Base-by-base conservation (phyloP, 2,329 filamentous ascomycete genomes). In the Stenocarpella maydis region DNA sequence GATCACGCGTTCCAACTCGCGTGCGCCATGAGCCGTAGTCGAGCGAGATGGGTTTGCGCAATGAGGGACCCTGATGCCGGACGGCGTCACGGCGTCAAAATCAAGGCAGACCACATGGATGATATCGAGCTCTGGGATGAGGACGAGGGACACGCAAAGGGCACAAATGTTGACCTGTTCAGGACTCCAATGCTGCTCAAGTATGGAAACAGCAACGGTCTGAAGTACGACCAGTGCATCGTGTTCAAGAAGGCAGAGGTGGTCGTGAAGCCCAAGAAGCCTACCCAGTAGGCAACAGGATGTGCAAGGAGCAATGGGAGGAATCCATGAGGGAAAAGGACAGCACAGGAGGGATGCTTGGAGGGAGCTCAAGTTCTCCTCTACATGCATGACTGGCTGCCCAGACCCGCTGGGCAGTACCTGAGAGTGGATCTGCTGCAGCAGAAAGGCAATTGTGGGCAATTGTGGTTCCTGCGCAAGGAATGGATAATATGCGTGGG, bases 301-400 rank as follows among this genome's bases (percentile, higher is more conserved):
- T 4, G 4, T 24, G 1, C 0, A 0, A 15, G 21, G 1, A 1
- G 4, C 2, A 26, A 4, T 24, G 15, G 0, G 3, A 4, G 3
- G 9, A 37, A 41, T 14, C 1, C 15, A 17, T 1, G 21, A 17
- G 1, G 12, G 34, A 4, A 26, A 2, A 17, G 7, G n/a, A 6
- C 10, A 8, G 31, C 31, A 4, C 9, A 37, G 10, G 34, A 21
- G 12, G 7, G 24, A 24, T 5, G 9, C 1, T n/a, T 21, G 17
- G 43, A n/a, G 19, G n/a, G 5, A 4, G 43, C 19, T 19, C 10
- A 5, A 14, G 15, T 3, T 21, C 4, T 31, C 49, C 19, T 52
- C n/a, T n/a, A n/a, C n/a, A n/a, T n/a, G n/a, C n/a, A n/a, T n/a
- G n/a, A n/a, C n/a, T n/a, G n/a, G n/a, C n/a, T n/a, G n/a, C n/a